phyloP scores from a whole-genome alignment of 192 early-diverging fungal species.

The Chytriomyces sp. region DNA sequence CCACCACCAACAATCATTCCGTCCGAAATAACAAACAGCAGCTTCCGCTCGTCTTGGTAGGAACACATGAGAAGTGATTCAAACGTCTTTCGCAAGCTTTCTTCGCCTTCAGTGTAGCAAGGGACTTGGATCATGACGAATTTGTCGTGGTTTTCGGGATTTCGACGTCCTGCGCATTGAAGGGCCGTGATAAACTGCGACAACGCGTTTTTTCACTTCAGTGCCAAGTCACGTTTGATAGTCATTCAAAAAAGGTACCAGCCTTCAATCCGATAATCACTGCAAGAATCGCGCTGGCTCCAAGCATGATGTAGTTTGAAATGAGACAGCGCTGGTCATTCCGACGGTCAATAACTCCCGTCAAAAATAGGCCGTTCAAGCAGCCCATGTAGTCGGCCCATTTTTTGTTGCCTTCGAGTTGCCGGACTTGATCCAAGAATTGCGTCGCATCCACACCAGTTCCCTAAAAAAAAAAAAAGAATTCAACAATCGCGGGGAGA shows the following conservation, averaged over 20 bases:
- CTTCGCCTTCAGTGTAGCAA: slow-evolving; percentile 86
- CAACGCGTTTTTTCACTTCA: slow-evolving; percentile 58
- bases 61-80: slow-evolving; percentile 70
- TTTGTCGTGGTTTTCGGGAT: slow-evolving; percentile 79
- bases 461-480: slow-evolving; percentile 13
- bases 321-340: slow-evolving; percentile 75
- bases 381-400: slow-evolving; percentile 64
- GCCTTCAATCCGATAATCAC: slow-evolving; percentile 89
- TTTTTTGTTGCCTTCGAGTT: slow-evolving; percentile 2
- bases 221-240: slow-evolving; percentile 82
- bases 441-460: slow-evolving; percentile 29
- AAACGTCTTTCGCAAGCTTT: slow-evolving; percentile 79
- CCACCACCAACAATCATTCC: slow-evolving; percentile 88
- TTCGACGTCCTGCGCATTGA: slow-evolving; percentile 58
- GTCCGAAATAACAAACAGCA: slow-evolving; percentile 86
- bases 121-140: slow-evolving; percentile 87
- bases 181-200: slow-evolving; percentile 73
- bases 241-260: slow-evolving; percentile 32
- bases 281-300: slow-evolving; percentile 70
- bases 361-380: slow-evolving; percentile 78
- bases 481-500: slow-evolving; percentile 1
- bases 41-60: slow-evolving; percentile 82
- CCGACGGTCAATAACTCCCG: slow-evolving; percentile 79
- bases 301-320: slow-evolving; percentile 82
- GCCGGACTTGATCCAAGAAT: slow-evolving; percentile 26